A percentile compares a stretch with the other conserved stretches of the same genome.
Conservation (phyloP, 306 rosid genomes). For the Carpinus viminea region DNA sequence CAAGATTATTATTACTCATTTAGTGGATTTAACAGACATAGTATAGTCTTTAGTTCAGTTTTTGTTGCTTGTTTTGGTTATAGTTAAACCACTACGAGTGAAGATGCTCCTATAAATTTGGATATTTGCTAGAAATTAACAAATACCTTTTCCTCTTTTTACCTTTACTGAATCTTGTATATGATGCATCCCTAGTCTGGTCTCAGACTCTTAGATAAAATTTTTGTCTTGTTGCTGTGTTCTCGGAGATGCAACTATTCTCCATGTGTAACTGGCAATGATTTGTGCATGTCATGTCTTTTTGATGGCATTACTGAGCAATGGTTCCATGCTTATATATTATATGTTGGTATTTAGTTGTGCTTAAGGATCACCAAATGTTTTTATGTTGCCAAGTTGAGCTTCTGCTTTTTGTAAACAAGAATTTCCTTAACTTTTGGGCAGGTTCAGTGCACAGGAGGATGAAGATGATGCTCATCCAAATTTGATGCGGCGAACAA, state of each 20-base stretch:
- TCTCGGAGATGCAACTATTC: slow-evolving; percentile 26
- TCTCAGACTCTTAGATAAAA: too few relatives aligned
- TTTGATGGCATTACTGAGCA: slow-evolving; percentile 20
- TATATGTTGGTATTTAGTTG: neutral
- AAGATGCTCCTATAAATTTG: neutral
- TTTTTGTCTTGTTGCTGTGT: neutral
- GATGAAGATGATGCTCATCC: slow-evolving; percentile 90
- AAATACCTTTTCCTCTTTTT: neutral
- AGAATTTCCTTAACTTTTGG: slow-evolving; percentile 13
- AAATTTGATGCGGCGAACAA: slow-evolving; percentile 77
- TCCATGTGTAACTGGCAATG: slow-evolving; percentile 7
- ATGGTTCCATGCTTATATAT: slow-evolving; percentile 12
- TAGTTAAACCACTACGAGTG: neutral
- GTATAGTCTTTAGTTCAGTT: neutral
- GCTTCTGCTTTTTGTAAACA: slow-evolving; percentile 18
- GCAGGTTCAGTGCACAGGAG: slow-evolving; percentile 93
- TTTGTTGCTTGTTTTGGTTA: neutral
- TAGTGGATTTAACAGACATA: neutral
- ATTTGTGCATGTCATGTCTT: slow-evolving; percentile 19
- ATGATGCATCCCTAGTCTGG: neutral
- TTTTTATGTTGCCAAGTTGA: neutral
- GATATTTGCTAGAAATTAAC: neutral
- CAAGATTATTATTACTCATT: neutral
- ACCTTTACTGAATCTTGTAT: neutral
- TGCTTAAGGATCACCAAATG: neutral